phyloP scores from a whole-genome alignment of 225 moss, liverwort and hornwort genomes.

The Polytrichum commune region DNA sequence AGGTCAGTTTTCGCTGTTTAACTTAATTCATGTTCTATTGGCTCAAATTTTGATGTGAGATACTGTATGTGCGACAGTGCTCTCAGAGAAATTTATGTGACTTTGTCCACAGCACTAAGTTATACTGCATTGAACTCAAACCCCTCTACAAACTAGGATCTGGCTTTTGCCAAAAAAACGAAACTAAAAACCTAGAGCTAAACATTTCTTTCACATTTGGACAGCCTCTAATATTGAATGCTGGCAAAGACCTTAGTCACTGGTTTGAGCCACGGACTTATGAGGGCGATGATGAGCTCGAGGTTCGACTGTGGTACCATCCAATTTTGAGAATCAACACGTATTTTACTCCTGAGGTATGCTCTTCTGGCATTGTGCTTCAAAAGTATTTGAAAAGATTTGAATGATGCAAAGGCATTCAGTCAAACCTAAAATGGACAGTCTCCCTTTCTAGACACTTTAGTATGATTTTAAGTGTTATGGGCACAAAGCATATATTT shows the following conservation, averaged over 20 bases:
- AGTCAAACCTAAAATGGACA: no score
- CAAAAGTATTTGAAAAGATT: no score
- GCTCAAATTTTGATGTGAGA: not conserved
- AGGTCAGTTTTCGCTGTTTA: constrained; percentile 10
- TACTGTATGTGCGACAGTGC: not conserved
- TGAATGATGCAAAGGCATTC: no score
- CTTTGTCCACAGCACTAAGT: not conserved
- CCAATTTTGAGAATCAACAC: constrained; percentile 36
- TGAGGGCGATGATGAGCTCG: constrained; percentile 15
- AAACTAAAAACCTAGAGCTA: not conserved
- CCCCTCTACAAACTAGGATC: not conserved
- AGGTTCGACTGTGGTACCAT: constrained; percentile 44
- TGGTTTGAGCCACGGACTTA: constrained; percentile 63
- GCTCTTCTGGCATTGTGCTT: not conserved
- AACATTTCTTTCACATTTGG: not conserved
- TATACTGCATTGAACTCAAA: not conserved
- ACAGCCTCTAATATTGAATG: constrained; percentile 48
- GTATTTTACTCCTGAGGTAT: constrained; percentile 51
- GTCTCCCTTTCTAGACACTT: no score
- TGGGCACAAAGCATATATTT: no score
- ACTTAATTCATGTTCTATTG: not conserved
- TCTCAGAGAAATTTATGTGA: not conserved
- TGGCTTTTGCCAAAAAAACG: not conserved
- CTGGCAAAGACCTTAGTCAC: constrained; percentile 57
- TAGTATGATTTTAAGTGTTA: no score